Base-by-base conservation (phyloP, 1,284 basidiomycete species). In the Tilletia walkeri region DNA sequence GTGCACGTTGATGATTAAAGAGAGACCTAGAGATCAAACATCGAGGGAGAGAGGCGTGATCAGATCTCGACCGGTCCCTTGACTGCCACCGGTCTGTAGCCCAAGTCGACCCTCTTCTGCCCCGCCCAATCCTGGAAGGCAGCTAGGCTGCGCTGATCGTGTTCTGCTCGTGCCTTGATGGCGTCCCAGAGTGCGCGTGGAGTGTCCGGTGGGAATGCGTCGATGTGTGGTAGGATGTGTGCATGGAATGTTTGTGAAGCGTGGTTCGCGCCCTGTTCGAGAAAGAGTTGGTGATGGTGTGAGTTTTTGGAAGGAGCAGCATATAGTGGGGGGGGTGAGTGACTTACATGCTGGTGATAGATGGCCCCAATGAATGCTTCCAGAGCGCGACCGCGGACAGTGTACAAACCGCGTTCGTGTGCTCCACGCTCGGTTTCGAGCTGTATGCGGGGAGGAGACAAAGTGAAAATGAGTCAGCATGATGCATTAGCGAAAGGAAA, bases 331-430 rank as follows among this genome's bases (percentile, higher is more conserved):
- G 24, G 24, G 24, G 24, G 24, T 30, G 24, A 30, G 56, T 14
- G 24, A 70, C 72, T 48, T 68, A 70, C 75, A 53, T 78, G 72
- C 65, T 79, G 73, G 65, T 79, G 80, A 70, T 79, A 83, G 67
- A 84, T 79, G 36, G 82, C 84, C 18, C 83, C 84, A 9, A 84
- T 59, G 41, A 84, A 66, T 1, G 81, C 82, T 70, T 84, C 83
- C 12, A 84, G 75, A 24, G 76, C 73, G 2, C 77, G 70, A 12
- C 84, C 84, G 18, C 83, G 75, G 61, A 84, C 76, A 69, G 80
- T 83, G 69, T 73, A 82, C 50, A 84, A 70, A 0, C 83, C 82
- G 56, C 39, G 65, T 1, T 66, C 71, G 34, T 38, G 30, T n/a
- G 65, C 47, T 20, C 16, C 34, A 18, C 49, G 34, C 59, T 54